These are phyloP conservation scores for Huntiella decipiens DNA, from an alignment of 2,329 filamentous ascomycete species.

Conservation along the genomic window DNA sequence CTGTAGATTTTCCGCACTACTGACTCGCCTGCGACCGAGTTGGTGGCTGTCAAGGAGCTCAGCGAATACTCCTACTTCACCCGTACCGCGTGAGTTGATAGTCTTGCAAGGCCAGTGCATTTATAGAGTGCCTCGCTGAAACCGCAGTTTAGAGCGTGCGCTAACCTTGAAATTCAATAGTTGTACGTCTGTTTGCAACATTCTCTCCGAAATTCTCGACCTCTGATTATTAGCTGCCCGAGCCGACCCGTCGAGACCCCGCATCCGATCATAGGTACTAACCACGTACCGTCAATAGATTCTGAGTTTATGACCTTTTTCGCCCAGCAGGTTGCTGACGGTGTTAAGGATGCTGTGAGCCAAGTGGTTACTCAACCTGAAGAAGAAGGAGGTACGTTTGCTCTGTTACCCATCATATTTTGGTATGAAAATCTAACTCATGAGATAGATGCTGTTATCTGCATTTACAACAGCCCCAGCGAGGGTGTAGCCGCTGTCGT, in stretches of 20 bases:
- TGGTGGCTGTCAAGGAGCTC: slow-evolving; percentile 60
- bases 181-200: slow-evolving; percentile 6
- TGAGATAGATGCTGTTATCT: slow-evolving; percentile 40
- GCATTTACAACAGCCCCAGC: slow-evolving; percentile 51
- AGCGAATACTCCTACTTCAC: slow-evolving; percentile 67
- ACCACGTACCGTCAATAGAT: slow-evolving; percentile 15
- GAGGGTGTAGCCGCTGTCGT: slow-evolving; percentile 60
- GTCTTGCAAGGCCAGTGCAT: neutral
- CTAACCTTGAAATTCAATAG: slow-evolving; percentile 4
- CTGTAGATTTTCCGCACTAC: slow-evolving; percentile 64
- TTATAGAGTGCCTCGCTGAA: neutral
- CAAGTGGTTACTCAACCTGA: slow-evolving; percentile 70
- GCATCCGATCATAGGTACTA: neutral
- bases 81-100: slow-evolving; percentile 37
- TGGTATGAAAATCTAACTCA: slow-evolving; percentile 19
- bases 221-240: neutral
- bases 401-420: neutral
- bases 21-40: slow-evolving; percentile 54
- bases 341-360: slow-evolving; percentile 60
- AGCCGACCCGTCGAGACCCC: neutral
- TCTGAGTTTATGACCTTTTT: slow-evolving; percentile 65
- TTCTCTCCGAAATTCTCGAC: neutral
- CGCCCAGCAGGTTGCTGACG: slow-evolving; percentile 70
- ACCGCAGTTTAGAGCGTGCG: neutral
- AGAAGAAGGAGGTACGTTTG: slow-evolving; percentile 21